These are phyloP conservation scores for Sutorius australiensis DNA, from an alignment of 768 basidiomycete genomes.

Conservation along the genomic window DNA sequence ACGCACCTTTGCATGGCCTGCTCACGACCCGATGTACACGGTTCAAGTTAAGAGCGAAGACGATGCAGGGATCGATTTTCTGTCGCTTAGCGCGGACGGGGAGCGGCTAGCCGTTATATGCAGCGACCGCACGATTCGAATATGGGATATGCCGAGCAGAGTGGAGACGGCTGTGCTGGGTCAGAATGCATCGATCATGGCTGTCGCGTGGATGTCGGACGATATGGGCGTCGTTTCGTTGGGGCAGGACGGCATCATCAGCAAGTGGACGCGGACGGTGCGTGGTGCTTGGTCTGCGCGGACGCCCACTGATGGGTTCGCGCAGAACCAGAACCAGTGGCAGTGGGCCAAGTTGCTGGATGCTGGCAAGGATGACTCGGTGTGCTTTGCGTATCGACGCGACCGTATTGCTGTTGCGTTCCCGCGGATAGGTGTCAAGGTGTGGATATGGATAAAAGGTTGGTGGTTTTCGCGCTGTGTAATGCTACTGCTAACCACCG, in stretches of 20 bases:
- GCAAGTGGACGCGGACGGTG: slow-evolving; percentile 57
- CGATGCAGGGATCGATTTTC: slow-evolving; percentile 45
- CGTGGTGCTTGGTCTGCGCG: slow-evolving; percentile 17
- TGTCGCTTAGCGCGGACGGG: slow-evolving; percentile 54
- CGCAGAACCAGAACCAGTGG: slow-evolving; percentile 50
- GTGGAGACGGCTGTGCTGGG: slow-evolving; percentile 55
- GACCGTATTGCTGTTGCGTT: slow-evolving; percentile 63
- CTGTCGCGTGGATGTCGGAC: slow-evolving; percentile 57
- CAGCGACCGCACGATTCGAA: slow-evolving; percentile 58
- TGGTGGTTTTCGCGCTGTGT: background rate
- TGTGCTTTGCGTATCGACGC: slow-evolving; percentile 52
- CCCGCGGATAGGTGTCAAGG: slow-evolving; percentile 54
- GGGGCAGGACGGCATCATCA: slow-evolving; percentile 52
- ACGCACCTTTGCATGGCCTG: slow-evolving; percentile 46
- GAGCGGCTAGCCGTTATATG: slow-evolving; percentile 55
- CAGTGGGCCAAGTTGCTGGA: slow-evolving; percentile 54
- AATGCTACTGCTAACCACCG: slow-evolving; percentile 1
- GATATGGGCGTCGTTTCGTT: slow-evolving; percentile 56
- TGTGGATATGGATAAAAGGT: slow-evolving; percentile 66
- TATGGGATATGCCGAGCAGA: slow-evolving; percentile 50
- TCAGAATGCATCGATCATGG: slow-evolving; percentile 47
- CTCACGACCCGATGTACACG: slow-evolving; percentile 36
- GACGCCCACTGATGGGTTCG: background rate
- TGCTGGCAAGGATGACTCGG: slow-evolving; percentile 42
- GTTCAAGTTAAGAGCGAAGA: slow-evolving; percentile 41